A percentile compares a stretch with the other conserved stretches of the same genome.
phyloP scores from a whole-genome alignment of 2,329 filamentous ascomycete genomes.

The Penicillium hordei region DNA sequence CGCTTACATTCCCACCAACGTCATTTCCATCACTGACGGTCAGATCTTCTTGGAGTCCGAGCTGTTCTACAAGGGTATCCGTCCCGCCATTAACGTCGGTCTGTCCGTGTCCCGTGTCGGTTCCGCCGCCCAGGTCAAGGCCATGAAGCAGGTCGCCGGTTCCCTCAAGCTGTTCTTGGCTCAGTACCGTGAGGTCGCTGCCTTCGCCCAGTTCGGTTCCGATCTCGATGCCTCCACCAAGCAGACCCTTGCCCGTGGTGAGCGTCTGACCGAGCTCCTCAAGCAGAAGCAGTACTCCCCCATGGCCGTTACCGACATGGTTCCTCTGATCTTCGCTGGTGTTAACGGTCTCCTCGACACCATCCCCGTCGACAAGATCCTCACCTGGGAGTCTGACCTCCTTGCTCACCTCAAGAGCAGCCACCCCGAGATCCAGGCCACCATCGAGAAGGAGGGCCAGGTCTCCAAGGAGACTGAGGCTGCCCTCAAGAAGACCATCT shows the following conservation, averaged over 20 bases:
- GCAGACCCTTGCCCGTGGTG: constrained; percentile 97
- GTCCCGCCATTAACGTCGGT: constrained; percentile 99
- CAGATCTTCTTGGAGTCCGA: constrained; percentile 99
- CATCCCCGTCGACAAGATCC: constrained; percentile 87
- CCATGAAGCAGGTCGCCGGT: constrained; percentile 99
- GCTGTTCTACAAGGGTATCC: constrained; percentile 99
- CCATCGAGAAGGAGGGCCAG: constrained; percentile 93
- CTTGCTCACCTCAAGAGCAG: constrained; percentile 87
- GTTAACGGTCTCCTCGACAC: constrained; percentile 93
- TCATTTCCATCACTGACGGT: constrained; percentile 99
- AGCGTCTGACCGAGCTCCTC: constrained; percentile 96
- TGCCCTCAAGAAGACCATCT: constrained; percentile 66
- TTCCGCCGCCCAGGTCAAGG: constrained; percentile 98
- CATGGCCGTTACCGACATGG: constrained; percentile 99
- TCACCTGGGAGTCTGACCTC: constrained; percentile 93
- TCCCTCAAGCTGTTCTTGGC: constrained; percentile 99
- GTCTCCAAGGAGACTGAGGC: constrained; percentile 85
- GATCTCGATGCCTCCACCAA: constrained; percentile 98
- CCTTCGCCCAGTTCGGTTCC: constrained; percentile 99
- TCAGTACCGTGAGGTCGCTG: constrained; percentile 99
- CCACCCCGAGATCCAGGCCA: constrained; percentile 77
- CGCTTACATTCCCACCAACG: constrained; percentile 99
- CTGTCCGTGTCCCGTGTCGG: constrained; percentile 99
- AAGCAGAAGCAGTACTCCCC: constrained; percentile 99
- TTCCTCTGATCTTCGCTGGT: constrained; percentile 98